Evolutionary conservation across 2,329 filamentous ascomycete species (phyloP), one percentile per base, ranked within the genome.

Genomic region (Fusarium pseudonygamai): DNA sequence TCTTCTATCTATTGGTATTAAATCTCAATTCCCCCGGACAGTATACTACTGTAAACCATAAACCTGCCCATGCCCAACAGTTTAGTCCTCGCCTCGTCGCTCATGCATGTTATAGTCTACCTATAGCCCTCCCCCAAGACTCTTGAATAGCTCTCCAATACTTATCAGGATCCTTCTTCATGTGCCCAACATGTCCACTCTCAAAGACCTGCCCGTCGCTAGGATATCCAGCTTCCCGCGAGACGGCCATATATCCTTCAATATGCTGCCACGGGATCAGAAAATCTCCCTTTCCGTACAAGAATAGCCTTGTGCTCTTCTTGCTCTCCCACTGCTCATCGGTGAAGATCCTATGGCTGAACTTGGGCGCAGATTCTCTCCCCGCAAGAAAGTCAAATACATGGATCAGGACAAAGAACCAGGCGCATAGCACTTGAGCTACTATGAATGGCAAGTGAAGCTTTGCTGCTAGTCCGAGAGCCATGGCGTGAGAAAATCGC

Each of bases 401-500:
- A 5, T 68, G 55, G 0, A 68, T 68, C 7, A 53, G 26, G 1
- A 34, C 15, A 11, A 68, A 68, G 13, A 68, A 68, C 1, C 22
- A 18, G 8, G 42, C 18, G 5, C 55, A 68, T 0, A 68, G 2
- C 0, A 37, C 1, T 24, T 61, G 64, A 0, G 40, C 47, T 0
- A 68, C 4, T 9, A 68, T 34, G 2, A 68, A 68, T 6, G 64
- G 64, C 16, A 37, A 24, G 8, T 47, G 65, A 1, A 68, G 40
- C 6, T 34, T 53, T 3, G 55, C 15, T 7, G 55, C 55, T 14
- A 42, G 1, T 0, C 64, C 47, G 7, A 68, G 30, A 0, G 65
- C 65, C 65, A 68, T 68, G 3, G 65, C 65, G 4, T 34, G 24
- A 13, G 65, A 68, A 32, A 64, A 68, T 24, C 65, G 30, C 4